Base-by-base conservation (phyloP, 805 yeast species). In the Jamesozyma lodderae region DNA sequence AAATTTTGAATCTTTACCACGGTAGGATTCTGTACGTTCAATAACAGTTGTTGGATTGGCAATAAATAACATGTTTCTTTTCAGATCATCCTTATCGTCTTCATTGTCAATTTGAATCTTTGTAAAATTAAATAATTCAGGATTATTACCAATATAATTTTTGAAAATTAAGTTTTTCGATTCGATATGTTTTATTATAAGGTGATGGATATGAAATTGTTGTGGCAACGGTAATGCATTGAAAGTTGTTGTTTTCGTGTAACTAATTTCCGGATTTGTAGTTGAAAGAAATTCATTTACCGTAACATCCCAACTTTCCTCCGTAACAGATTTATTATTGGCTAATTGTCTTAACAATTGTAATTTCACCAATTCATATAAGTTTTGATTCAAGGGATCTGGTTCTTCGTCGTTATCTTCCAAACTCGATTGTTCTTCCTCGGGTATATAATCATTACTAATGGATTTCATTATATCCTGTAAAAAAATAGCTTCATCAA, bases 111-210 rank as follows among this genome's bases (percentile, higher is more conserved):
- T 25, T 6, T 31, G 26, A 27, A 47, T 41, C 30, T 51, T 51
- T 2, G 49, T 52, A 40, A 49, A 54, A 22, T 57, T 49, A 31
- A 55, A 60, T 27, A 52, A 31, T 17, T 50, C 47, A 35, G 50
- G 35, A 36, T 60, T 53, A 35, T 46, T 52, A 16, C 40, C 38
- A n/a, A 59, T 26, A 36, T 57, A 59, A 31, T 53, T 56, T 38
- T 48, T 54, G 33, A 59, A 52, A 3, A 47, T 49, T 34, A 51
- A 40, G 40, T 45, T 57, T 36, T 51, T 57, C 16, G 43, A 41
- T 43, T 60, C 64, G 28, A 55, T 49, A n/a, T 47, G 33, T 41
- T 56, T 59, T 18, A 59, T 42, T 13, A 59, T 39, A 15, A 48
- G 41, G 39, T 51, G 52, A 7, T 55, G 23, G 4, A 51, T 45